Evolutionary conservation across 345 rosid genomes (phyloP).

Genomic region (Gossypium anomalum): DNA sequence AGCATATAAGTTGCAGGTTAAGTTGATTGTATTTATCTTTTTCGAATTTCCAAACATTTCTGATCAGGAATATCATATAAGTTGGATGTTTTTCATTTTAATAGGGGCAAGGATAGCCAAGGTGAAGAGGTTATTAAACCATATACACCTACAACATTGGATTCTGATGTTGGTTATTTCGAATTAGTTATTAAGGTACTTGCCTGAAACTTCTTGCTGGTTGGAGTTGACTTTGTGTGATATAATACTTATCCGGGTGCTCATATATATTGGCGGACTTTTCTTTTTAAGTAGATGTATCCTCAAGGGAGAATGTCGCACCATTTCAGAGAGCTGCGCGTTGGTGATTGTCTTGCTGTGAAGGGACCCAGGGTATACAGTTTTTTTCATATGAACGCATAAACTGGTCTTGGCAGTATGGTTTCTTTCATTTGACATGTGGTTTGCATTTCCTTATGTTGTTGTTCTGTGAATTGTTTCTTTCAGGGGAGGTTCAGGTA

Average conservation of each 20-base stretch:
- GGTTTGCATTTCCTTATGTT: not conserved
- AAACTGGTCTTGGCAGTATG: not conserved
- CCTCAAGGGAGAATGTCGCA: slow-evolving; percentile 99
- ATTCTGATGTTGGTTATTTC: slow-evolving; percentile 80
- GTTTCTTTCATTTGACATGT: not conserved
- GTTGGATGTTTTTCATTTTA: not conserved
- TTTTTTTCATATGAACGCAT: slow-evolving; percentile 2
- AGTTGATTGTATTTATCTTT: slow-evolving; percentile 5
- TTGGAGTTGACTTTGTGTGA: slow-evolving; percentile 7
- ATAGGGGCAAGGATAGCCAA: slow-evolving; percentile 81
- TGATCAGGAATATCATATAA: not conserved
- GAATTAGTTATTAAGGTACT: slow-evolving; percentile 87
- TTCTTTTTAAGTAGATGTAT: slow-evolving; percentile 60
- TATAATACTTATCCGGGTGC: not conserved
- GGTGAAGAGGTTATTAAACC: slow-evolving; percentile 91
- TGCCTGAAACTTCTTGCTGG: slow-evolving; percentile 8
- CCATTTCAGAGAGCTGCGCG: slow-evolving; percentile 90
- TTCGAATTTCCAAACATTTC: not conserved
- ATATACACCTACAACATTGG: slow-evolving; percentile 93
- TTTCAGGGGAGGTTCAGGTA: slow-evolving; percentile 88
- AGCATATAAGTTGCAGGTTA: slow-evolving; percentile 95
- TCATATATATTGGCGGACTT: not conserved
- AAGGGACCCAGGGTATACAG: slow-evolving; percentile 90
- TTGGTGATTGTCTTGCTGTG: slow-evolving; percentile 77
- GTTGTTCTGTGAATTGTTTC: slow-evolving; percentile 5